Evolutionary conservation across 1,284 basidiomycete species (phyloP).

Genomic region (Ustilago tritici): DNA sequence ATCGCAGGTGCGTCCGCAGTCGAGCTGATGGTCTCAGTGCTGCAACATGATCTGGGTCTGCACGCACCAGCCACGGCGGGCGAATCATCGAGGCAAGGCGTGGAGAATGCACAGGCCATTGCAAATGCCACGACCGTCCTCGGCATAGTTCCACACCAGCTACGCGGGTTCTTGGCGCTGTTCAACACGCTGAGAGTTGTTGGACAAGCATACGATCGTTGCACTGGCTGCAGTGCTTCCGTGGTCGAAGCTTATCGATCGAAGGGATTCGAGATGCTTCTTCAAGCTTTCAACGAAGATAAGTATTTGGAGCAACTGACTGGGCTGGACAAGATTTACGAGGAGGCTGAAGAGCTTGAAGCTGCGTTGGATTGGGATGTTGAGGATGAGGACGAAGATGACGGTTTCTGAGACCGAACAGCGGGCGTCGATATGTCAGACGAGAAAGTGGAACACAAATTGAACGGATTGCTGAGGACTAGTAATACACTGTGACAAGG

Average conservation of each 20-base stretch:
- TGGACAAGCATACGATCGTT: conserved; percentile 86
- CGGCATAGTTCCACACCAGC: conserved; percentile 90
- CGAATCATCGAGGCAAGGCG: conserved; percentile 23
- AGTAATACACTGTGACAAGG: conserved; percentile 32
- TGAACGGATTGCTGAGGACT: conserved; percentile 1
- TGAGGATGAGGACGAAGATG: conserved; percentile 49
- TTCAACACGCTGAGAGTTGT: conserved; percentile 86
- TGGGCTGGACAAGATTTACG: conserved; percentile 78
- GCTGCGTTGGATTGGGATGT: conserved; percentile 56
- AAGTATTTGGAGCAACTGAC: conserved; percentile 83
- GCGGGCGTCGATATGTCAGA: conserved; percentile 9
- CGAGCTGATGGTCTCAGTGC: conserved; percentile 86
- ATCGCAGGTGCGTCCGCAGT: conserved; percentile 92
- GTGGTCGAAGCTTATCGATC: conserved; percentile 71
- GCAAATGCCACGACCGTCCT: conserved; percentile 69
- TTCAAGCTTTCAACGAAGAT: conserved; percentile 84
- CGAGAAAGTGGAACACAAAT: conserved; percentile 7
- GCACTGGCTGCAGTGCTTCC: conserved; percentile 80
- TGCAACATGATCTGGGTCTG: conserved; percentile 77
- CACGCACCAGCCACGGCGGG: conserved; percentile 42
- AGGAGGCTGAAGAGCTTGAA: conserved; percentile 56
- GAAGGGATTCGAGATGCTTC: conserved; percentile 82
- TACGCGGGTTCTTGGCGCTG: conserved; percentile 87
- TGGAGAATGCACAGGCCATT: conserved; percentile 32
- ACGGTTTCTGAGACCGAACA: conserved; percentile 15